phyloP scores from a whole-genome alignment of 2,329 filamentous ascomycete species.

The Colletotrichum sp. region DNA sequence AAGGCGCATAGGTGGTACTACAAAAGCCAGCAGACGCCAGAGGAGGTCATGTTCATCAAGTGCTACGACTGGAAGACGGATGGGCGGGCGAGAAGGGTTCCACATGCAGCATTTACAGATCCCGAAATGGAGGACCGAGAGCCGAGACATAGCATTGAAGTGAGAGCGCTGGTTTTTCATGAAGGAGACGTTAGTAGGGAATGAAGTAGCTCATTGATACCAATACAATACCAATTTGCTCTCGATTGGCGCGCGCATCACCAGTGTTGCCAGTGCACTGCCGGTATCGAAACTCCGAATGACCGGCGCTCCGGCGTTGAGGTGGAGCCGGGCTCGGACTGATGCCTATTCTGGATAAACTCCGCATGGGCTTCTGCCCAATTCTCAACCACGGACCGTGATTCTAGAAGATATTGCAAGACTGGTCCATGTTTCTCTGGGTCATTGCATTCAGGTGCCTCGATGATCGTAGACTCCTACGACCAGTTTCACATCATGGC shows the following conservation, averaged over 20 bases:
- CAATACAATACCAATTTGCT: neutral
- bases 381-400: neutral
- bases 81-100: neutral
- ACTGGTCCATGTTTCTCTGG: neutral
- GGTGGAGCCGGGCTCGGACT: neutral
- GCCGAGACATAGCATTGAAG: neutral
- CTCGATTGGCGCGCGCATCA: neutral
- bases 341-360: neutral
- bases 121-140: neutral
- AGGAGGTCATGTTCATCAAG: conserved; percentile 65
- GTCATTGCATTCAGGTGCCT: neutral
- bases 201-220: neutral
- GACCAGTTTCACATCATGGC: neutral
- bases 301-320: neutral
- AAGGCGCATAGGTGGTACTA: conserved; percentile 55
- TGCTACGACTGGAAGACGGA: conserved; percentile 56
- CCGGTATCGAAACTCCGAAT: neutral
- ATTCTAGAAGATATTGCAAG: neutral
- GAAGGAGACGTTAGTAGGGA: neutral
- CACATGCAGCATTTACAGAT: neutral
- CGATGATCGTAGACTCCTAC: neutral
- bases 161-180: neutral
- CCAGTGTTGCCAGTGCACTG: neutral
- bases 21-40: conserved; percentile 52
- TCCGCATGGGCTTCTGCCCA: neutral